Evolutionary conservation across 1,284 basidiomycete genomes (phyloP).

Genomic region (Laetiporus sulphureus): DNA sequence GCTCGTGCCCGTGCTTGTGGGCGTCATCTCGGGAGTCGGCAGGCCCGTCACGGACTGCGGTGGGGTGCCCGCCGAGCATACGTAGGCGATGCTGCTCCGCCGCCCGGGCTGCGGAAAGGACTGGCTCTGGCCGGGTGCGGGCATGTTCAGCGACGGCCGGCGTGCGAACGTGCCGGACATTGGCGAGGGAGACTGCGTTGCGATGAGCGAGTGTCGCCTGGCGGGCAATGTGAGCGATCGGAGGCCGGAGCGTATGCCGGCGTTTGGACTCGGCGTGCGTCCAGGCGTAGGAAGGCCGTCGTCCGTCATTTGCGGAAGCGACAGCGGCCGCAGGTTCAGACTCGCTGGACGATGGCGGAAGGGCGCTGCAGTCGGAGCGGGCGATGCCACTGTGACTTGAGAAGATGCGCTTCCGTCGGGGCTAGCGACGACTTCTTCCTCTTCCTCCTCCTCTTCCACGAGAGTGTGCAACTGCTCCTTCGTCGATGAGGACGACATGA

Average conservation of each 20-base stretch:
- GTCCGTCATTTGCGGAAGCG: slow-evolving; percentile 38
- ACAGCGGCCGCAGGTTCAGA: slow-evolving; percentile 64
- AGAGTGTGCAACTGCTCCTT: slow-evolving; percentile 74
- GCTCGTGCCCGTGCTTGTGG: slow-evolving; percentile 33
- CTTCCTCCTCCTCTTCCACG: slow-evolving; percentile 77
- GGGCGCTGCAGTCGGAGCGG: slow-evolving; percentile 33
- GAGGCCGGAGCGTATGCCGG: slow-evolving; percentile 35
- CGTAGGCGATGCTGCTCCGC: slow-evolving; percentile 70
- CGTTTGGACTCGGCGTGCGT: slow-evolving; percentile 38
- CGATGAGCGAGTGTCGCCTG: slow-evolving; percentile 24
- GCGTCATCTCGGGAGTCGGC: slow-evolving; percentile 70
- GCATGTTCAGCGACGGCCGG: slow-evolving; percentile 24
- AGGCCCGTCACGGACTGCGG: slow-evolving; percentile 38
- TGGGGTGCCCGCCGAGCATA: slow-evolving; percentile 37
- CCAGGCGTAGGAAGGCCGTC: slow-evolving; percentile 49
- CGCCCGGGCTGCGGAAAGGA: slow-evolving; percentile 10
- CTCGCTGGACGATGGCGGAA: slow-evolving; percentile 53
- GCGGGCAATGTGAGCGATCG: slow-evolving; percentile 44
- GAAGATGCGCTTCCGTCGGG: slow-evolving; percentile 14
- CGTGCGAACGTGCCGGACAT: slow-evolving; percentile 16
- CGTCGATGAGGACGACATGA: slow-evolving; percentile 48
- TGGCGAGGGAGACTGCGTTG: slow-evolving; percentile 19
- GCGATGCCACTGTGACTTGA: slow-evolving; percentile 16
- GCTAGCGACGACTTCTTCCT: slow-evolving; percentile 39
- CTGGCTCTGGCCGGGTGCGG: slow-evolving; percentile 4